phyloP scores from a whole-genome alignment of 768 basidiomycete species.

The Baorangia bicolor region DNA sequence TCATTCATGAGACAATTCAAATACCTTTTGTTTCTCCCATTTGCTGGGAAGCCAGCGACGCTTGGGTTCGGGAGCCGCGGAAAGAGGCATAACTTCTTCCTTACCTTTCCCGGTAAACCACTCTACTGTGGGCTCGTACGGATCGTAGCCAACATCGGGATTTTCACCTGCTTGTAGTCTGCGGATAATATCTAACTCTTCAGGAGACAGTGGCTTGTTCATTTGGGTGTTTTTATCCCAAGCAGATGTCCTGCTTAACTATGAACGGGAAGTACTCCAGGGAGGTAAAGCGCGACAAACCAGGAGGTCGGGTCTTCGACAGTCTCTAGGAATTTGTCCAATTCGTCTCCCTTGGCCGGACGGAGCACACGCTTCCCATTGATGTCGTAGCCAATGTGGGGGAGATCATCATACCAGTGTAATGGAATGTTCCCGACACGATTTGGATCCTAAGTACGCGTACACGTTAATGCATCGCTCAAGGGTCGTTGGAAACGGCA shows the following conservation, averaged over 20 bases:
- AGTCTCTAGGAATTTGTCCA: conserved; percentile 94
- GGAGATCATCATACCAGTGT: conserved; percentile 99
- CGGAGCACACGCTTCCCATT: conserved; percentile 92
- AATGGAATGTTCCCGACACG: conserved; percentile 92
- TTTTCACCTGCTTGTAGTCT: conserved; percentile 88
- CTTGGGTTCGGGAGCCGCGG: conserved; percentile 91
- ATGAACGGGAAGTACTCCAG: neutral
- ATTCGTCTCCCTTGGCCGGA: conserved; percentile 92
- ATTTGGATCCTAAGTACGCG: conserved; percentile 70
- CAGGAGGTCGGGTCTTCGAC: conserved; percentile 91
- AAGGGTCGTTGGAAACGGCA: neutral
- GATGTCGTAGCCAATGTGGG: conserved; percentile 97
- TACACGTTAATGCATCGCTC: conserved; percentile 7
- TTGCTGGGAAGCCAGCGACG: conserved; percentile 95
- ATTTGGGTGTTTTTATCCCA: conserved; percentile 86
- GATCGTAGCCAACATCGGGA: conserved; percentile 87
- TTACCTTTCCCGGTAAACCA: conserved; percentile 98
- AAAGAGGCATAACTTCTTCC: conserved; percentile 92
- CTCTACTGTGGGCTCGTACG: conserved; percentile 90
- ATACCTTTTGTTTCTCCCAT: conserved; percentile 99
- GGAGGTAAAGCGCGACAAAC: conserved; percentile 42
- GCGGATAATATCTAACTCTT: conserved; percentile 94
- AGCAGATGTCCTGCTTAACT: conserved; percentile 71
- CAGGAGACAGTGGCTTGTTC: conserved; percentile 81
- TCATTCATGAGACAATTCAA: neutral